Evolutionary conservation across 1,139 yeast species (phyloP).

Genomic region (Pneumocystis sp.): DNA sequence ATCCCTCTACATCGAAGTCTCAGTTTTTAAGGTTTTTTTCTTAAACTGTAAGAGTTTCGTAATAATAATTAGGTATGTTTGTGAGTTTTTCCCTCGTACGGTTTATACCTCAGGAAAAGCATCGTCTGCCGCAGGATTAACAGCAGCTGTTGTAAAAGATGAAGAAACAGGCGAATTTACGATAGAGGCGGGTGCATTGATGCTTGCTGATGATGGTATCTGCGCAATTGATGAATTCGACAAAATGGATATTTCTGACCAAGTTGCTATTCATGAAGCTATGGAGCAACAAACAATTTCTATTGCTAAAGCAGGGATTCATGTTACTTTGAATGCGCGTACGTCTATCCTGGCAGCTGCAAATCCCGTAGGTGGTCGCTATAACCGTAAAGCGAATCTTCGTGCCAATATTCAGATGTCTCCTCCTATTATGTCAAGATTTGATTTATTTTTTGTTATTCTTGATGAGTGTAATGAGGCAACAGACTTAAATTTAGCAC

Average conservation of each 20-base stretch:
- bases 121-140: constrained; percentile 95
- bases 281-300: constrained; percentile 99
- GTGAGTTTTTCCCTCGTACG: constrained; percentile 83
- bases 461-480: constrained; percentile 89
- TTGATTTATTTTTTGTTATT: constrained; percentile 86
- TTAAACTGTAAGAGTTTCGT: neutral
- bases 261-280: constrained; percentile 98
- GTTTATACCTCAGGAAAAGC: constrained; percentile 98
- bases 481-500: constrained; percentile 76
- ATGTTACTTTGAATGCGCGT: constrained; percentile 91
- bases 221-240: constrained; percentile 98
- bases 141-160: constrained; percentile 95
- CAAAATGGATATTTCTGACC: constrained; percentile 90
- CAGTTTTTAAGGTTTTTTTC: constrained; percentile 54
- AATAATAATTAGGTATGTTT: constrained; percentile 39
- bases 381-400: constrained; percentile 70
- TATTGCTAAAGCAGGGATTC: constrained; percentile 96
- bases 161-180: constrained; percentile 97
- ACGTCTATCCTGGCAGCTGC: constrained; percentile 96
- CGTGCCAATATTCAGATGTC: constrained; percentile 88
- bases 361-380: constrained; percentile 90
- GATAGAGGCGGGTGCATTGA: constrained; percentile 96
- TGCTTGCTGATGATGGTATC: constrained; percentile 97
- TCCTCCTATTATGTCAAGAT: constrained; percentile 98
- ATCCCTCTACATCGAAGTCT: constrained; percentile 94